Evolutionary conservation across 1,284 basidiomycete species (phyloP).

Genomic region (Austroboletus novae-zelandiae): DNA sequence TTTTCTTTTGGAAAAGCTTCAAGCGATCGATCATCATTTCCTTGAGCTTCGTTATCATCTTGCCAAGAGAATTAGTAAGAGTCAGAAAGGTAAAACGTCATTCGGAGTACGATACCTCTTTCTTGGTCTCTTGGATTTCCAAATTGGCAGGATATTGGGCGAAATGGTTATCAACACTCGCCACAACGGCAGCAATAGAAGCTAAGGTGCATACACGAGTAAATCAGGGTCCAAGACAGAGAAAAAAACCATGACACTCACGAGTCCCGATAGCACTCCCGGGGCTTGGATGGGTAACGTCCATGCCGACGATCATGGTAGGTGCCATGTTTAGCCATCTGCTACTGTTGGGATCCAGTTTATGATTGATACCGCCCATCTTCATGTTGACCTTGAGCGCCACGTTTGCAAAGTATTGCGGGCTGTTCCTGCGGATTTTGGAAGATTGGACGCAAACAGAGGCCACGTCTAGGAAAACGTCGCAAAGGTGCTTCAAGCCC

Average conservation of each 20-base stretch:
- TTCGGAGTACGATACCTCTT: slow-evolving; percentile 51
- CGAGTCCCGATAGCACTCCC: slow-evolving; percentile 59
- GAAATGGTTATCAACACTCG: slow-evolving; percentile 59
- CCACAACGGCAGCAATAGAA: slow-evolving; percentile 79
- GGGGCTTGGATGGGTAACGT: slow-evolving; percentile 78
- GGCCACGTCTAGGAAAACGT: slow-evolving; percentile 61
- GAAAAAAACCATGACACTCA: slow-evolving; percentile 11
- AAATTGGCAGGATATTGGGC: slow-evolving; percentile 72
- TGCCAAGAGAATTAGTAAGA: slow-evolving; percentile 9
- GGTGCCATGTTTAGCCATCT: slow-evolving; percentile 51
- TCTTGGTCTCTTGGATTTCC: slow-evolving; percentile 67
- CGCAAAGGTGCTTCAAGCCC: slow-evolving; percentile 70
- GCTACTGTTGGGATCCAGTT: slow-evolving; percentile 51
- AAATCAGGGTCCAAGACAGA: neutral
- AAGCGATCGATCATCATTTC: slow-evolving; percentile 72
- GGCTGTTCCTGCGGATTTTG: slow-evolving; percentile 63
- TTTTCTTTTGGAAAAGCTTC: slow-evolving; percentile 47
- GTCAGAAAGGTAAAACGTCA: slow-evolving; percentile 24
- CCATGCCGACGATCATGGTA: slow-evolving; percentile 82
- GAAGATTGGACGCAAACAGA: slow-evolving; percentile 71
- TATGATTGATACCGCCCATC: slow-evolving; percentile 74
- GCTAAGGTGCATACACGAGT: slow-evolving; percentile 36
- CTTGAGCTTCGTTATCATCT: slow-evolving; percentile 71
- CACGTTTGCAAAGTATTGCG: slow-evolving; percentile 76
- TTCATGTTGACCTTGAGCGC: slow-evolving; percentile 82